Conservation (phyloP, 2,329 filamentous ascomycete species). For the Apiospora hydei region DNA sequence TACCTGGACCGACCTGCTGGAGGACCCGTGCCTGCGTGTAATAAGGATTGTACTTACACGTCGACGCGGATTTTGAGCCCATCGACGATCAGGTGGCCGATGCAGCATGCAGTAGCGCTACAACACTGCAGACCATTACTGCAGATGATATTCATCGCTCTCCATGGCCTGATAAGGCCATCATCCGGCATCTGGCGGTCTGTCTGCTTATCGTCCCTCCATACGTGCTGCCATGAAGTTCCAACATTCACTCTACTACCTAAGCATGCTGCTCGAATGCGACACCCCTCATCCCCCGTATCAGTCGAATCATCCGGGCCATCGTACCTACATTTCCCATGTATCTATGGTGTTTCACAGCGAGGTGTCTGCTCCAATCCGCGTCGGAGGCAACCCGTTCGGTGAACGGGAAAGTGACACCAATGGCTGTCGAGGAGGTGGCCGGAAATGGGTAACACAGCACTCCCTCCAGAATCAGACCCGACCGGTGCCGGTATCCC, state of each 20-base stretch:
- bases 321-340: neutral
- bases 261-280: neutral
- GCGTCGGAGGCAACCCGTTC: neutral
- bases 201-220: neutral
- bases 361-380: neutral
- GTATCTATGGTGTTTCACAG: conserved; percentile 8
- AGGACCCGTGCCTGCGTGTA: neutral
- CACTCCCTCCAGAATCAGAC: neutral
- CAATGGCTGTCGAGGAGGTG: conserved; percentile 1
- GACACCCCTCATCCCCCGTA: neutral
- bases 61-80: neutral
- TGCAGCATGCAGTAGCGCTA: conserved; percentile 16
- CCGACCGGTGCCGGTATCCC: neutral
- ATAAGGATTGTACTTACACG: neutral
- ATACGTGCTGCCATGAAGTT: neutral
- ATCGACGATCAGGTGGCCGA: conserved; percentile 15
- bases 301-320: neutral
- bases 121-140: conserved; percentile 13
- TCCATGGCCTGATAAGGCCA: neutral
- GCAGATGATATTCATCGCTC: neutral
- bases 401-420: neutral
- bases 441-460: neutral
- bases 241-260: neutral
- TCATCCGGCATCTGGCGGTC: neutral
- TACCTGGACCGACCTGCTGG: neutral